Base-by-base conservation (phyloP, 2,329 filamentous ascomycete species). In the Stachybotrys chartarum region DNA sequence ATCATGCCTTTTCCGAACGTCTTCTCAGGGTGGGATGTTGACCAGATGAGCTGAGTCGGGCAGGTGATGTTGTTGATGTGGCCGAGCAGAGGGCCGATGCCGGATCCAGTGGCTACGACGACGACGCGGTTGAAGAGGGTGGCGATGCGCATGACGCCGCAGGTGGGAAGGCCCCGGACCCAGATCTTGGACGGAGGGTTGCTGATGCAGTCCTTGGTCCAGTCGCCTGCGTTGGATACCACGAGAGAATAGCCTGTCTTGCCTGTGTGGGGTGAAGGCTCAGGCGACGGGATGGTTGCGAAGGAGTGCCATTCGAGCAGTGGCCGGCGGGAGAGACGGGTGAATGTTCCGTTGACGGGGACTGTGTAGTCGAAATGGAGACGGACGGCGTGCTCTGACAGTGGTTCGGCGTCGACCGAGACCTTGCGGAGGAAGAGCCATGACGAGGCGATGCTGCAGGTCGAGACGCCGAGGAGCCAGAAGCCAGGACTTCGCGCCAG, bases 261-360 rank as follows among this genome's bases (percentile, higher is more conserved):
- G 18, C 61, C 61, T 1, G 63, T 56, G 12, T 61, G 50, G 1
- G 59, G 54, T 30, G 63, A 65, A 11, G 59, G 56, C 54, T 73
- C 66, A 3, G 80, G 76, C 57, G 83, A 78, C 1, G 87, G 84
- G 57, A 91, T 88, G 1, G 85, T 86, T 48, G 88, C 88, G 65
- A 92, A 92, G 0, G 84, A 82, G 71, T 92, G 88, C 78, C 86
- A 90, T 69, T 92, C 88, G 8, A 78, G 71, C 45, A 90, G 74
- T 0, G 87, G 87, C 8, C 77, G 75, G 54, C 79, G 78, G 3
- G 86, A 81, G 30, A 91, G 71, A 46, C 86, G 82, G 3, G 71
- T 72, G 58, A 74, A 74, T 61, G 62, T 72, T 0, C 72, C 72
- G 50, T 73, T 73, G 53, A 79, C 76, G 8, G 84, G 82, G 24